These are phyloP conservation scores for Begonia peltatifolia DNA, from an alignment of 306 rosid species.

Conservation along the genomic window DNA sequence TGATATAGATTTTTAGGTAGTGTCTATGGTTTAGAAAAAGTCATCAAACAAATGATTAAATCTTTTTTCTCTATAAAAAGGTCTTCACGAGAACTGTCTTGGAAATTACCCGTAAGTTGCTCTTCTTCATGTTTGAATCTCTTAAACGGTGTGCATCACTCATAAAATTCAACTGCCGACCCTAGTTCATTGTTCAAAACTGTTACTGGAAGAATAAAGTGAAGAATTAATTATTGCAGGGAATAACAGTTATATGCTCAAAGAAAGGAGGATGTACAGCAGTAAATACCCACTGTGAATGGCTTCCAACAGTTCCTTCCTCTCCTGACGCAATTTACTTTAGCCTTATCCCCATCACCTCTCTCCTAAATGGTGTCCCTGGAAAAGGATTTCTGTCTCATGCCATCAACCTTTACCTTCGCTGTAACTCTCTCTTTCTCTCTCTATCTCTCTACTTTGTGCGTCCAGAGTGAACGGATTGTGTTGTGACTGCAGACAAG, in stretches of 20 bases:
- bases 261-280: slow-evolving; percentile 67
- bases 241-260: slow-evolving; percentile 56
- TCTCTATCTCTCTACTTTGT: not conserved
- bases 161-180: too few species aligned
- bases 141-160: too few species aligned
- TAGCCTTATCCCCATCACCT: slow-evolving; percentile 60
- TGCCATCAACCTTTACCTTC: slow-evolving; percentile 85
- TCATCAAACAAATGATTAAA: too few species aligned
- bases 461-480: too few species aligned
- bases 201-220: too few species aligned
- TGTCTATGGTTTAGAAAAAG: too few species aligned
- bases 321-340: slow-evolving; percentile 58
- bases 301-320: slow-evolving; percentile 61
- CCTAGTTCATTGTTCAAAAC: too few species aligned
- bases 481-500: slow-evolving; percentile 33
- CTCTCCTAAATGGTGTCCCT: slow-evolving; percentile 66
- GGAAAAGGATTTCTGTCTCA: slow-evolving; percentile 81
- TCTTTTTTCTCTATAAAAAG: too few species aligned
- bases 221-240: slow-evolving; percentile 27
- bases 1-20: too few species aligned
- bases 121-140: too few species aligned
- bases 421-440: slow-evolving; percentile 39
- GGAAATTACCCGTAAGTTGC: too few species aligned
- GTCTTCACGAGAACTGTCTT: too few species aligned
- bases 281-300: slow-evolving; percentile 51